phyloP scores from a whole-genome alignment of 495 filamentous ascomycete genomes.

The Lentithecium fluviatile region DNA sequence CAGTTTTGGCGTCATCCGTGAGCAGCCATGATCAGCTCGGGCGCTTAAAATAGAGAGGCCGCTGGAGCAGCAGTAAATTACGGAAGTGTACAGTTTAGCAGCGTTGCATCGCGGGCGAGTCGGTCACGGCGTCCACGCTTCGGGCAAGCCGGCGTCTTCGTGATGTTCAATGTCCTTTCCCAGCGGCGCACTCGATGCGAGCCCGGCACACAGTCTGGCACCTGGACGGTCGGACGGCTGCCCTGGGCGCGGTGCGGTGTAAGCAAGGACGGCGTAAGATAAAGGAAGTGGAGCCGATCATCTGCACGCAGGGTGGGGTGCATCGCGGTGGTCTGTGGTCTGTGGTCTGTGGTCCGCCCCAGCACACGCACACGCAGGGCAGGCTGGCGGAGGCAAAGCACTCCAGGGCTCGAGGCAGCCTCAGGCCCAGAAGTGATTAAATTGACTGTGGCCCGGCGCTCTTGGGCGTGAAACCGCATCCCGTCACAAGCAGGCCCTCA shows the following conservation, averaged over 20 bases:
- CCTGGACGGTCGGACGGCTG: too few relatives aligned
- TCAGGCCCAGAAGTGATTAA: neutral
- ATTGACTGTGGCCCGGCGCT: neutral
- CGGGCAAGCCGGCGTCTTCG: too few relatives aligned
- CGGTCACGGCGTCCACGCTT: too few relatives aligned
- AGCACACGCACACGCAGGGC: too few relatives aligned
- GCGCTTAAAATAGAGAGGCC: conserved; percentile 9
- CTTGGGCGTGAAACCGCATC: neutral
- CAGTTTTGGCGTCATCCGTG: conserved; percentile 18
- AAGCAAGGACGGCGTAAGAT: conserved; percentile 4
- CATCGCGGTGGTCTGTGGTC: too few relatives aligned
- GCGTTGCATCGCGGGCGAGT: neutral
- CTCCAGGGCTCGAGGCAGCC: neutral
- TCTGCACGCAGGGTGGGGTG: conserved; percentile 23
- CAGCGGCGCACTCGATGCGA: too few relatives aligned
- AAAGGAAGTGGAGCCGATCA: conserved; percentile 22
- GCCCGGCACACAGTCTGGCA: too few relatives aligned
- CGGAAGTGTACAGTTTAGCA: neutral
- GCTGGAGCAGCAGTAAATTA: conserved; percentile 8
- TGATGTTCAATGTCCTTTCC: too few relatives aligned
- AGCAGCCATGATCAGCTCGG: neutral
- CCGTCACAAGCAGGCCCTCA: neutral
- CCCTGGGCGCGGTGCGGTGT: too few relatives aligned
- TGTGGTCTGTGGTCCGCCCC: too few relatives aligned
- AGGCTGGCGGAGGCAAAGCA: too few relatives aligned